Base-by-base conservation (phyloP, 106 monocot genomes). In the Acorus calamus region DNA sequence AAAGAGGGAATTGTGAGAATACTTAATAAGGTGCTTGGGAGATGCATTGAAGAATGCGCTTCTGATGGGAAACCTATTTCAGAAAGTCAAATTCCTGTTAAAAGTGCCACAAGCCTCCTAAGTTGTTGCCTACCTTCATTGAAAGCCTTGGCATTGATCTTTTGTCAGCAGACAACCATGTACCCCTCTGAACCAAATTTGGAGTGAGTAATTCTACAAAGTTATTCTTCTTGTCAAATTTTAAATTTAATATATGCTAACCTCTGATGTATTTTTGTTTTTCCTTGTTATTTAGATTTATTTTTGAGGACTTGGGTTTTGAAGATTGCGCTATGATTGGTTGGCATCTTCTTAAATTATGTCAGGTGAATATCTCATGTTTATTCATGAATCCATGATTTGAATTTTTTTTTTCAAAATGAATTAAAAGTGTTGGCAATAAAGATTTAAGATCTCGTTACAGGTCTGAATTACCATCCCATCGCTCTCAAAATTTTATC, bases 71-170 rank as follows among this genome's bases (percentile, higher is more conserved):
- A 75, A n/a, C 53, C 51, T 13, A 66, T 64, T 63, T 44, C 14
- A 7, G 85, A 88, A 4, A 73, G 65, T 46, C 73, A 68, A 62
- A 42, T 52, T 57, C 51, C 61, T 12, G 56, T 47, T 56, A 80
- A 65, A 72, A 78, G 49, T 76, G 49, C 69, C 28, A 57, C 45
- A 9, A 66, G 64, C 14, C 11, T 79, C 28, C 76, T 76, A 65
- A 64, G 70, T 56, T 98, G 80, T 85, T 63, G 51, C 56, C 57
- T 88, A 14, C 88, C 85, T 64, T 44, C 80, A 61, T 80, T 92
- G 48, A 98, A 79, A 59, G 83, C 83, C 54, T 65, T 98, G 60
- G 78, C 83, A 44, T 68, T 83, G 61, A 75, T 98, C 57, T 92
- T 88, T 49, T 70, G 61, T 60, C 44, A 82, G 4, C 68, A 63